Conservation (phyloP, 345 rosid species). For the Tarenaya hassleriana region DNA sequence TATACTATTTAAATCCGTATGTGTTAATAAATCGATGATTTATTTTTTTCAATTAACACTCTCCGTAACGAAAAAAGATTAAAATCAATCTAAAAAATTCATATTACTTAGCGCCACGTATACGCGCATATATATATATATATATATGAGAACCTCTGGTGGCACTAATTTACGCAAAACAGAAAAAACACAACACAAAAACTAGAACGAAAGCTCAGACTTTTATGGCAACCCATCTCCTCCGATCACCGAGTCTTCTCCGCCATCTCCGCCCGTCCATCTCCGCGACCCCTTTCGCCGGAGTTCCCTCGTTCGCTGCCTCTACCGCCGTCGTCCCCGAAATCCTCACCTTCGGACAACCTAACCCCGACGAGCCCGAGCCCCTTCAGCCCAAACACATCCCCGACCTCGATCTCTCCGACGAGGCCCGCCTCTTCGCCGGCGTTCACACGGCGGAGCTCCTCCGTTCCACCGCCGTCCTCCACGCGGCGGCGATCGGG, state of each 20-base stretch:
- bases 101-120: too few relatives aligned
- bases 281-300: slow-evolving; percentile 34
- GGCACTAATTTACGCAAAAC: too few relatives aligned
- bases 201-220: slow-evolving; percentile 23
- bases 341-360: slow-evolving; percentile 26
- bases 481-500: slow-evolving; percentile 50
- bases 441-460: slow-evolving; percentile 40
- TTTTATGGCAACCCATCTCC: slow-evolving; percentile 44
- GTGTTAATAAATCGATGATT: too few relatives aligned
- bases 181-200: slow-evolving; percentile 17
- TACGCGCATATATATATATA: too few relatives aligned
- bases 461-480: slow-evolving; percentile 42
- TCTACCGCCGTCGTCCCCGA: slow-evolving; percentile 32
- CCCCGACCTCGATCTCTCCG: slow-evolving; percentile 40
- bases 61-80: too few relatives aligned
- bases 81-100: too few relatives aligned
- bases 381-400: neutral
- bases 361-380: slow-evolving; percentile 18
- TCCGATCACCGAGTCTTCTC: slow-evolving; percentile 32
- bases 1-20: too few relatives aligned
- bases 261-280: slow-evolving; percentile 30
- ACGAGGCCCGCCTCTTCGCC: slow-evolving; percentile 50
- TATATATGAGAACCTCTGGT: too few relatives aligned
- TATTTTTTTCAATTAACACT: too few relatives aligned
- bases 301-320: slow-evolving; percentile 35